These are phyloP conservation scores for Agaricus bisporus DNA, from an alignment of 768 basidiomycete species.

Conservation along the genomic window DNA sequence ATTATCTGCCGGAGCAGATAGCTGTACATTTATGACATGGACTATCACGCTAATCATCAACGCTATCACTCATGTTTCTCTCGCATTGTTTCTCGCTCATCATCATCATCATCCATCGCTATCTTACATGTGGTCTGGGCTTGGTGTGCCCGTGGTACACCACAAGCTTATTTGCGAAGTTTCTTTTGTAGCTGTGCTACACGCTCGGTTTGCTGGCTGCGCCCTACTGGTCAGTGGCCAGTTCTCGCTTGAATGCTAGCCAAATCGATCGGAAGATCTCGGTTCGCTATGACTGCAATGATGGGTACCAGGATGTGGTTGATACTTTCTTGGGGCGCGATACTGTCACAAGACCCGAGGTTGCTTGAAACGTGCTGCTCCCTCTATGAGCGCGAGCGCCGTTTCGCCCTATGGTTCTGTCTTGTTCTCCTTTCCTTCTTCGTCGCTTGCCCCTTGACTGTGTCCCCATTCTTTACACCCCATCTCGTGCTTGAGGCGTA, in stretches of 20 bases:
- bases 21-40: constrained; percentile 52
- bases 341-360: constrained; percentile 66
- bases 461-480: constrained; percentile 45
- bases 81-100: constrained; percentile 31
- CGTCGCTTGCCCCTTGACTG: constrained; percentile 32
- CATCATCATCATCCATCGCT: constrained; percentile 19
- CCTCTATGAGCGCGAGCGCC: constrained; percentile 47
- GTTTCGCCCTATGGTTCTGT: constrained; percentile 45
- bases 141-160: constrained; percentile 7
- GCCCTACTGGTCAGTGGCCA: constrained; percentile 37
- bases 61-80: constrained; percentile 10
- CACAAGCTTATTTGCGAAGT: constrained; percentile 12
- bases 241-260: constrained; percentile 15
- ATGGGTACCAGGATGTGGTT: constrained; percentile 31
- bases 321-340: constrained; percentile 42
- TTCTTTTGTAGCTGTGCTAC: constrained; percentile 55
- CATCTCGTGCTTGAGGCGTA: constrained; percentile 59
- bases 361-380: constrained; percentile 48
- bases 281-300: constrained; percentile 33
- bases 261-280: constrained; percentile 17
- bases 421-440: constrained; percentile 47
- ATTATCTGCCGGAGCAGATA: constrained; percentile 55
- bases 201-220: constrained; percentile 25
- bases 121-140: constrained; percentile 14
- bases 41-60: constrained; percentile 33